phyloP scores from a whole-genome alignment of 73 alveolate genomes.

The Paramecium biaurelia region DNA sequence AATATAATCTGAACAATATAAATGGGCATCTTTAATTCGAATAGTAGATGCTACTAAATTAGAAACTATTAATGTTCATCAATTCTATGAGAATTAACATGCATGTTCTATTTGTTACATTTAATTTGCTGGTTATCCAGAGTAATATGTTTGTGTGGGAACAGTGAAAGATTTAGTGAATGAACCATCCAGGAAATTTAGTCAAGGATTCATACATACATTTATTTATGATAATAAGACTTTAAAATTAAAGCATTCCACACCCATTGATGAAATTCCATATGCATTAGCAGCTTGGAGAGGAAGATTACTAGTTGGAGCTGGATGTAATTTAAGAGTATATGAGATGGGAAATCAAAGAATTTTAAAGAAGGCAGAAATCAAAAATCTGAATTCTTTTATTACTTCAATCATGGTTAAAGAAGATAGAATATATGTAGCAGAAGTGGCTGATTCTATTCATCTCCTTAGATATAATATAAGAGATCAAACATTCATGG shows the following conservation, averaged over 20 bases:
- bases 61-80: conserved; percentile 73
- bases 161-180: conserved; percentile 72
- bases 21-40: conserved; percentile 93
- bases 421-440: conserved; percentile 92
- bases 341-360: conserved; percentile 97
- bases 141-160: conserved; percentile 76
- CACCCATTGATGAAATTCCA: conserved; percentile 90
- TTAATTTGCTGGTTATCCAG: conserved; percentile 68
- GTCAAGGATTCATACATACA: conserved; percentile 74
- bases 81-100: conserved; percentile 88
- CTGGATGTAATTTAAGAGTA: conserved; percentile 89
- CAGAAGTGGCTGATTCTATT: conserved; percentile 88
- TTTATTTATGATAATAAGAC: conserved; percentile 79
- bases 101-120: conserved; percentile 77
- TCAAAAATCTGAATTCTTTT: conserved; percentile 72
- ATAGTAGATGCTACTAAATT: conserved; percentile 83
- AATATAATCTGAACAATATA: conserved; percentile 78
- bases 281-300: conserved; percentile 89
- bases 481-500: conserved; percentile 88
- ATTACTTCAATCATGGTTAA: conserved; percentile 80
- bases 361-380: conserved; percentile 92
- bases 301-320: conserved; percentile 93
- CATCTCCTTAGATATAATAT: conserved; percentile 90
- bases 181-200: conserved; percentile 68
- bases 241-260: conserved; percentile 82